Conservation (phyloP, 108 stramenopile species). For the Cyclostephanos invisitatus region DNA sequence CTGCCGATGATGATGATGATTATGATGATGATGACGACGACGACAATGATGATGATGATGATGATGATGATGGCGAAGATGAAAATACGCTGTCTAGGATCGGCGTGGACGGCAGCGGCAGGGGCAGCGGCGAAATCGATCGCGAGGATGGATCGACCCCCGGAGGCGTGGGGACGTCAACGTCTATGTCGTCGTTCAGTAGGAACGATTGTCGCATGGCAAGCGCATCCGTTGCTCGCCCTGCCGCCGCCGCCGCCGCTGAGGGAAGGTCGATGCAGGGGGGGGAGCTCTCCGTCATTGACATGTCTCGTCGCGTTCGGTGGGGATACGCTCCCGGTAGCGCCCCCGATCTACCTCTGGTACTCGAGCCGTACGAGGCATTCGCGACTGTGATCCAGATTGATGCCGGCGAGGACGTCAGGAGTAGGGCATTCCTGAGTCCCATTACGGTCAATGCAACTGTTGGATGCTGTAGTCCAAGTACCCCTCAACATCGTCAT, state of each 20-base stretch:
- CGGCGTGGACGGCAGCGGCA: too few relatives aligned
- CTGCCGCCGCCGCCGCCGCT: neutral
- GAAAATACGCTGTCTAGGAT: too few relatives aligned
- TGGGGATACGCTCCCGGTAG: constrained; percentile 76
- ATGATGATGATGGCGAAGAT: too few relatives aligned
- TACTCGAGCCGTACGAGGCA: constrained; percentile 65
- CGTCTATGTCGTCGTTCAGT: neutral
- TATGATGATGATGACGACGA: too few relatives aligned
- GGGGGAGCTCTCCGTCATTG: constrained; percentile 56
- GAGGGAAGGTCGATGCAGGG: constrained; percentile 46
- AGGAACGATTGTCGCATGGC: neutral
- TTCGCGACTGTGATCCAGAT: constrained; percentile 75
- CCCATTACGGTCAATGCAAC: constrained; percentile 78
- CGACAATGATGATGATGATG: too few relatives aligned
- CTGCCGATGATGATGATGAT: neutral
- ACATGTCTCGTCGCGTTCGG: constrained; percentile 74
- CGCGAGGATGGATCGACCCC: neutral
- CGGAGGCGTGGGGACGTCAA: neutral
- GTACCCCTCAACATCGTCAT: too few relatives aligned
- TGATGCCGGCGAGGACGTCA: constrained; percentile 62
- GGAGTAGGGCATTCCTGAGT: constrained; percentile 55
- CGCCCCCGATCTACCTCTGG: constrained; percentile 66
- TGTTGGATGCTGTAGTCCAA: constrained; percentile 40
- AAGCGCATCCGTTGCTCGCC: neutral
- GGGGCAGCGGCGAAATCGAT: constrained; percentile 1